Conservation (phyloP, 23 red algal species). For the Gracilaria vermiculophylla region DNA sequence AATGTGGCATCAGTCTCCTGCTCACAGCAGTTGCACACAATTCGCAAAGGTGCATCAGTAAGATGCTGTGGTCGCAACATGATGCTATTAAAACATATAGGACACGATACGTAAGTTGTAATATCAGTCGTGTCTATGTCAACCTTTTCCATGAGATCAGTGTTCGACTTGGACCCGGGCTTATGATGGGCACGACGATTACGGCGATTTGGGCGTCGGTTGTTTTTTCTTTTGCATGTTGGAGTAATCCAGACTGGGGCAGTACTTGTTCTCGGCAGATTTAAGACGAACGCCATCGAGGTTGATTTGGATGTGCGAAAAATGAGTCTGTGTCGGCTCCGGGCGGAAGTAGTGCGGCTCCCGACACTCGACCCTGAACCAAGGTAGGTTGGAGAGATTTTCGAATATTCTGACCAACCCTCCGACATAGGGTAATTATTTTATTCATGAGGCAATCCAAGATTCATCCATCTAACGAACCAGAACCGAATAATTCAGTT, state of each 20-base stretch:
- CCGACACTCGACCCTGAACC: no score
- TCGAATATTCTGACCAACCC: no score
- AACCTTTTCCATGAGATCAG: conserved; percentile 1
- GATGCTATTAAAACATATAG: conserved; percentile 58
- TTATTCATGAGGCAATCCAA: no score
- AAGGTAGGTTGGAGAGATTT: no score
- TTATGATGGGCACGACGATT: background rate
- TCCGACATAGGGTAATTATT: no score
- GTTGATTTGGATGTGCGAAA: background rate
- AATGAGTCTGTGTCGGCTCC: no score
- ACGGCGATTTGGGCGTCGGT: background rate
- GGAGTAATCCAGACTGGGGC: background rate
- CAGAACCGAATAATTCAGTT: no score
- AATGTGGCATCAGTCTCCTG: conserved; percentile 9
- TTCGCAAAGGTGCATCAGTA: conserved; percentile 10
- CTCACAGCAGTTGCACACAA: conserved; percentile 57
- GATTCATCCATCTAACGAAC: no score
- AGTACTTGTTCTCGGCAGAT: background rate
- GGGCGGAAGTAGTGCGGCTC: no score
- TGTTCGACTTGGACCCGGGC: background rate
- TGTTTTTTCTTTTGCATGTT: background rate
- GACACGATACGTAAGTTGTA: conserved; percentile 62
- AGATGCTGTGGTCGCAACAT: conserved; percentile 64
- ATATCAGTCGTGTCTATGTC: conserved; percentile 72
- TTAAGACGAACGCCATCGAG: background rate